These are phyloP conservation scores for Colletotrichum lindemuthianum DNA, from an alignment of 2,329 filamentous ascomycete species.

Conservation along the genomic window DNA sequence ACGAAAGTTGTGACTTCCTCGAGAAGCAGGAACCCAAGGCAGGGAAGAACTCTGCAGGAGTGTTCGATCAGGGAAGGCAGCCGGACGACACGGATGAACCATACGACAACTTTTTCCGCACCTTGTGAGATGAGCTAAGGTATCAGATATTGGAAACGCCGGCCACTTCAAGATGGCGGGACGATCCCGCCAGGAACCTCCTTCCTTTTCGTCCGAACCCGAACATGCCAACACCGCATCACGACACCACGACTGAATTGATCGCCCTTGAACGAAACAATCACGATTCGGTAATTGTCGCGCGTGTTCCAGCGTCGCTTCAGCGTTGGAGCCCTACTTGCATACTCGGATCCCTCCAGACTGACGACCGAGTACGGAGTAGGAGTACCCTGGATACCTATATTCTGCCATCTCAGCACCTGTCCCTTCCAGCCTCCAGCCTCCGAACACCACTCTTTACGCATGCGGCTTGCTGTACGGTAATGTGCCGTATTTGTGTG, in stretches of 20 bases:
- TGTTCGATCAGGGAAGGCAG: constrained; percentile 10
- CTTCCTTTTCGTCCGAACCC: neutral
- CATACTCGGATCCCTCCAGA: constrained; percentile 19
- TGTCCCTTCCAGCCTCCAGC: too few relatives aligned
- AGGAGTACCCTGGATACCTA: constrained; percentile 2
- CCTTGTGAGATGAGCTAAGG: too few relatives aligned
- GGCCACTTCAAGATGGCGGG: neutral
- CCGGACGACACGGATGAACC: constrained; percentile 21
- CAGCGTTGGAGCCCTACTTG: neutral
- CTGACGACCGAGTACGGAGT: constrained; percentile 10
- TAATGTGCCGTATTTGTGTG: too few relatives aligned
- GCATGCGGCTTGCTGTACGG: too few relatives aligned
- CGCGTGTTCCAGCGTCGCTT: constrained; percentile 10
- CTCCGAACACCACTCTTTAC: too few relatives aligned
- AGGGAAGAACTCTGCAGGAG: neutral
- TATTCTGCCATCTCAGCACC: too few relatives aligned
- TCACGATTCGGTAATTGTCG: constrained; percentile 4
- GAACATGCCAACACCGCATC: neutral
- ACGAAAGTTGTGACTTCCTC: too few relatives aligned
- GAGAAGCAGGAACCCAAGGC: neutral
- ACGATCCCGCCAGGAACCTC: neutral
- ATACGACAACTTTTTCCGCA: neutral
- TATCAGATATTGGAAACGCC: too few relatives aligned
- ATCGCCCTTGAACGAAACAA: constrained; percentile 9
- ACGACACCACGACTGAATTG: constrained; percentile 13